Evolutionary conservation across 2,329 filamentous ascomycete genomes (phyloP).

Genomic region (Aspergillus floridensis): DNA sequence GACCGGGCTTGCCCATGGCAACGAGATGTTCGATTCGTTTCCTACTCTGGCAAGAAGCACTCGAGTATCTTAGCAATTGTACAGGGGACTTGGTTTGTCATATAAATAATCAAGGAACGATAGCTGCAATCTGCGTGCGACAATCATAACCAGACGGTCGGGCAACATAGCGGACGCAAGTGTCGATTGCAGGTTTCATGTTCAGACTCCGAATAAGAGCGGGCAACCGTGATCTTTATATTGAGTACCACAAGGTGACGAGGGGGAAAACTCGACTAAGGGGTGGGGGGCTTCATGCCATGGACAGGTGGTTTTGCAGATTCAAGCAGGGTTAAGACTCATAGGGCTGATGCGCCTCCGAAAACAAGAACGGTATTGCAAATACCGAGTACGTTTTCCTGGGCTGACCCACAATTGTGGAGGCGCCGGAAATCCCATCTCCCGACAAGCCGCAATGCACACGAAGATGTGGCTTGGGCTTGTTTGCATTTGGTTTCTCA

Average conservation of each 20-base stretch:
- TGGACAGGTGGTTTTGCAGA: not conserved
- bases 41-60: too few relatives aligned
- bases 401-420: not conserved
- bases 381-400: not conserved
- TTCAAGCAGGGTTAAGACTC: not conserved
- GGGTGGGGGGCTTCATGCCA: too few relatives aligned
- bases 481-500: too few relatives aligned
- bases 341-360: not conserved
- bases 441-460: not conserved
- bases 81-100: not conserved
- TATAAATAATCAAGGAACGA: not conserved
- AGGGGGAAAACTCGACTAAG: not conserved
- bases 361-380: not conserved
- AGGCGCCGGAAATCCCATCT: not conserved
- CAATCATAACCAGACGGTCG: not conserved
- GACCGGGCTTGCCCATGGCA: conserved; percentile 9
- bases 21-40: not conserved
- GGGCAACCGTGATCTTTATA: not conserved
- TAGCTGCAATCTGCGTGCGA: not conserved
- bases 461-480: too few relatives aligned
- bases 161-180: not conserved
- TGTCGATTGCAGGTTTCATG: not conserved
- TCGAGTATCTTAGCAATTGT: not conserved
- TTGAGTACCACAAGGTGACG: not conserved
- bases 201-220: not conserved